Conservation (phyloP, 352 stramenopile genomes). For the Pythium grandisporangium region DNA sequence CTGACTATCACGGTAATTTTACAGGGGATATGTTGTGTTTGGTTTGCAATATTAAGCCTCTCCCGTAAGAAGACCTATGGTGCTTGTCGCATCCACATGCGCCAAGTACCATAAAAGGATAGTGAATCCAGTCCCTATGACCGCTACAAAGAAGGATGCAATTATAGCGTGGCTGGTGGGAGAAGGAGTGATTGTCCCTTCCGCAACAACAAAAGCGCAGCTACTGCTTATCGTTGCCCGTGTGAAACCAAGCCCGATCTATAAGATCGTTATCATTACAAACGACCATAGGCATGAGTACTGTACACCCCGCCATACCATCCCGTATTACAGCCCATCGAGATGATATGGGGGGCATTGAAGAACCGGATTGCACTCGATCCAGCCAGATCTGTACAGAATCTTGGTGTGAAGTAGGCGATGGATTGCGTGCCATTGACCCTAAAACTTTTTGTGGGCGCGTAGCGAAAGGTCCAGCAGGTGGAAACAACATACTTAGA, state of each 20-base stretch:
- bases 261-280: slow-evolving; percentile 1
- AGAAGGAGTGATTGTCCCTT: background rate
- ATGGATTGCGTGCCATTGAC: background rate
- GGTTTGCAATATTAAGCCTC: slow-evolving; percentile 4
- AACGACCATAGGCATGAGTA: no score
- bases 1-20: slow-evolving; percentile 11
- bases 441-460: background rate
- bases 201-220: background rate
- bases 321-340: slow-evolving; percentile 6
- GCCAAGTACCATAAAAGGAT: slow-evolving; percentile 8
- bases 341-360: slow-evolving; percentile 3
- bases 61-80: slow-evolving; percentile 1
- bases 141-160: background rate
- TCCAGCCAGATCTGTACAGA: slow-evolving; percentile 1
- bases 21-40: slow-evolving; percentile 2
- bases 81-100: slow-evolving; percentile 2
- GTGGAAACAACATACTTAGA: background rate
- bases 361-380: slow-evolving; percentile 7
- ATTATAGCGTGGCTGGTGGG: slow-evolving; percentile 3
- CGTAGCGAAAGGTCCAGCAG: background rate
- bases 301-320: slow-evolving; percentile 6
- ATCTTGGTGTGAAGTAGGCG: slow-evolving; percentile 1
- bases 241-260: background rate
- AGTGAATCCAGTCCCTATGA: background rate
- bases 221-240: background rate